These are phyloP conservation scores for Cyberlindnera maclurae DNA, from an alignment of 805 yeast genomes.

Conservation along the genomic window DNA sequence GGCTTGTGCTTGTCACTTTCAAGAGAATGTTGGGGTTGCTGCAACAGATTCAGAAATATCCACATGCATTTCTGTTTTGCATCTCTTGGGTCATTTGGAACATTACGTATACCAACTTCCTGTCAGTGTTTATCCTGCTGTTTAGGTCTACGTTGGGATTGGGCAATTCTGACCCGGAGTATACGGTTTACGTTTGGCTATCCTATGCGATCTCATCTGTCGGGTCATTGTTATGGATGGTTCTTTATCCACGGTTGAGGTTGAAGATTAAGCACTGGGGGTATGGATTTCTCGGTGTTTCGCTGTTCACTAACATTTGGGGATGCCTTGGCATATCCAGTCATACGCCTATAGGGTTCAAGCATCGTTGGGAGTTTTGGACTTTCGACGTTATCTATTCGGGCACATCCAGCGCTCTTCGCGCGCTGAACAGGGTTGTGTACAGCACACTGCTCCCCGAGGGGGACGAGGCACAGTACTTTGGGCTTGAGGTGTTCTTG, in stretches of 20 bases:
- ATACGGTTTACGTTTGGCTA: slow-evolving; percentile 32
- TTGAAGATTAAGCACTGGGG: slow-evolving; percentile 31
- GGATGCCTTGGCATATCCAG: slow-evolving; percentile 30
- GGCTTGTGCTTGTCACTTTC: slow-evolving; percentile 22
- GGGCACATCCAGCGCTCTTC: slow-evolving; percentile 28
- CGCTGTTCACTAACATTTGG: slow-evolving; percentile 32
- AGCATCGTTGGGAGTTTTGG: slow-evolving; percentile 38
- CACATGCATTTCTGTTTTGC: slow-evolving; percentile 30
- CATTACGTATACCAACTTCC: slow-evolving; percentile 28
- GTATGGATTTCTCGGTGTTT: slow-evolving; percentile 26
- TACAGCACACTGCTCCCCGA: slow-evolving; percentile 33
- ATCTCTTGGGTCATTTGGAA: slow-evolving; percentile 39
- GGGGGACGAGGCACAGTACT: slow-evolving; percentile 37
- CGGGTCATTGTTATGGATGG: slow-evolving; percentile 34
- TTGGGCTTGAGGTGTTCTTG: slow-evolving; percentile 34
- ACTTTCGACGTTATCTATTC: slow-evolving; percentile 31
- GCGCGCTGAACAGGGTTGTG: slow-evolving; percentile 31
- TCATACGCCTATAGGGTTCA: slow-evolving; percentile 28
- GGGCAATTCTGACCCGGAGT: slow-evolving; percentile 32
- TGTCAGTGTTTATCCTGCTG: slow-evolving; percentile 29
- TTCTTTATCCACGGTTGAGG: slow-evolving; percentile 22
- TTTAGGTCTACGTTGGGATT: slow-evolving; percentile 35
- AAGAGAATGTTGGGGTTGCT: slow-evolving; percentile 24
- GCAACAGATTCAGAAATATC: slow-evolving; percentile 24
- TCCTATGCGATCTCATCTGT: slow-evolving; percentile 28